Evolutionary conservation across 208 protist genomes (phyloP), one percentile per base, ranked within the genome.

Genomic region (Crithidia expoeki): DNA sequence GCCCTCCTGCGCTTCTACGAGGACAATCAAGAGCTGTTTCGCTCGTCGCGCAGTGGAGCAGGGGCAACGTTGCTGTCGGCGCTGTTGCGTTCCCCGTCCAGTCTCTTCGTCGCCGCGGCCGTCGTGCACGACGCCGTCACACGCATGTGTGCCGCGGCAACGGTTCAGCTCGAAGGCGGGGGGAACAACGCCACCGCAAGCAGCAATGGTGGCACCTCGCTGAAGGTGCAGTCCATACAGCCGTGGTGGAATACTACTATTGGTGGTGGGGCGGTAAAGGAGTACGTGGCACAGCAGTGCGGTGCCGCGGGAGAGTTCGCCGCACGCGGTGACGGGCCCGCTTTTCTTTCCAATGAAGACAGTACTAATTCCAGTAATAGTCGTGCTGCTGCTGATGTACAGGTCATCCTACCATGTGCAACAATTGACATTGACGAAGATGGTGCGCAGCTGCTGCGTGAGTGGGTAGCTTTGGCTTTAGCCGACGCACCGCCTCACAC

Each of bases 121-220:
- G 73, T 93, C 50, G 40, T 93, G 52, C 83, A 90, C 59, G 80
- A 90, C 62, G 74, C 76, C 11, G 73, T 86, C 49, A 57, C 65
- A n/a, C 72, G 85, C 21, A 59, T 78, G 52, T 17, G 30, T 16
- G 23, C 59, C n/a, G 44, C 53, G 25, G 70, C 53, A 46, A 40
- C 60, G 19, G 53, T 56, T 14, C 17, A 3, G 9, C n/a, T 2
- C 30, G 28, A 40, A 2, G 17, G 16, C 33, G 38, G 2, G 12
- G 0, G 25, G 7, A 40, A 42, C 28, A 23, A 28, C 51, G 27
- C 23, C 52, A 25, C 30, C 44, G 19, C 11, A 33, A 28, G 44
- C 55, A 60, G 33, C 10, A 4, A 21, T 27, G 27, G 28, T 27
- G 27, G 28, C 32, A 1, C 60, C 3, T 42, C 32, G 36, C 33